Percentiles rank a stretch among this genome's conserved stretches.
Evolutionary conservation across 345 rosid genomes (phyloP).

Genomic region (Zanthoxylum bungeanum): DNA sequence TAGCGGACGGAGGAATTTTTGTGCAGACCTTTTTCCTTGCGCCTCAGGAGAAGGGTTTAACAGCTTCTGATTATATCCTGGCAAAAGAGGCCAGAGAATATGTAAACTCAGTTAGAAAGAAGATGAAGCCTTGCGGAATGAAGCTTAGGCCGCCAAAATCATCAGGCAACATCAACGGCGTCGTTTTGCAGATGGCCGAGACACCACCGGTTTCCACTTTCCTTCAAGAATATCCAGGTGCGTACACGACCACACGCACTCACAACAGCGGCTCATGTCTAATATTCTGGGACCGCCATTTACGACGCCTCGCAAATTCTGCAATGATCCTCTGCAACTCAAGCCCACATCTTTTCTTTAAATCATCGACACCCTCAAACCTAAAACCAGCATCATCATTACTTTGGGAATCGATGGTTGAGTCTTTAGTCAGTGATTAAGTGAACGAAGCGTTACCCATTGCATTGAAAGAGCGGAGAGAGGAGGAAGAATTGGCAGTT

Average conservation of each 20-base stretch:
- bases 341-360: slow-evolving; percentile 45
- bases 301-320: slow-evolving; percentile 55
- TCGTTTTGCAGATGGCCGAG: slow-evolving; percentile 33
- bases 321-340: slow-evolving; percentile 45
- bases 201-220: slow-evolving; percentile 55
- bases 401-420: slow-evolving; percentile 37
- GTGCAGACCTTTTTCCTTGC: no score
- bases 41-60: no score
- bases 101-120: slow-evolving; percentile 48
- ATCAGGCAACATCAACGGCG: slow-evolving; percentile 62
- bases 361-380: slow-evolving; percentile 1
- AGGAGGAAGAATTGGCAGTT: slow-evolving; percentile 63
- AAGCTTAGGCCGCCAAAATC: no score
- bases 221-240: slow-evolving; percentile 68
- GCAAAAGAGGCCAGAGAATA: slow-evolving; percentile 83
- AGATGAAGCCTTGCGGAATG: no score
- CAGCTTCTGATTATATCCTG: slow-evolving; percentile 66
- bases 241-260: slow-evolving; percentile 83
- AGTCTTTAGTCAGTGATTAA: slow-evolving; percentile 43
- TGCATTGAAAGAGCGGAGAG: slow-evolving; percentile 35
- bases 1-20: no score
- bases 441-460: slow-evolving; percentile 38
- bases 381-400: slow-evolving; percentile 4
- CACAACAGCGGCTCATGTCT: slow-evolving; percentile 43
- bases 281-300: slow-evolving; percentile 73